A percentile compares a stretch with the other conserved stretches of the same genome.
Conservation (phyloP, 306 rosid genomes). For the Astragalus membranaceus region DNA sequence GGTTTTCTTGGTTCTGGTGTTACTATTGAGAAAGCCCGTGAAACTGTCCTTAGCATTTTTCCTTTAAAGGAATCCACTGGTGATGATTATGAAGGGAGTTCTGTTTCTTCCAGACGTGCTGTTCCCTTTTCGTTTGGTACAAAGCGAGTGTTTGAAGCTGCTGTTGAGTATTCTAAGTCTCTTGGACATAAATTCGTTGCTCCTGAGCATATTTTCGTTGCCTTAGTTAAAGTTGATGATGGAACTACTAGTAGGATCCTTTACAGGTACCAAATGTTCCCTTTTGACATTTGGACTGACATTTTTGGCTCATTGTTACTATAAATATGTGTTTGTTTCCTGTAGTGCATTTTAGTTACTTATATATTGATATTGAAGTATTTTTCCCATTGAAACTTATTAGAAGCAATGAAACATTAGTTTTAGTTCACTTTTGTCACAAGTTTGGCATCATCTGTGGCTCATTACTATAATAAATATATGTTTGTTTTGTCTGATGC, state of each 20-base stretch:
- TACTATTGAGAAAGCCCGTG: slow-evolving; percentile 56
- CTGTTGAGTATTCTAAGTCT: slow-evolving; percentile 61
- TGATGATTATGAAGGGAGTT: background rate
- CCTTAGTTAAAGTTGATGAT: slow-evolving; percentile 59
- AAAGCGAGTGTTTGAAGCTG: slow-evolving; percentile 71
- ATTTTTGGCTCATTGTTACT: background rate
- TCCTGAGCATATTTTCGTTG: slow-evolving; percentile 74
- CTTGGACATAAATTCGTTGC: slow-evolving; percentile 63
- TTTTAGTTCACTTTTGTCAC: no score
- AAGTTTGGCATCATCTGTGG: no score
- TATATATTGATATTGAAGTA: background rate
- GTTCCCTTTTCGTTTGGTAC: slow-evolving; percentile 62
- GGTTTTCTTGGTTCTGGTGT: slow-evolving; percentile 67
- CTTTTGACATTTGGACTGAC: background rate
- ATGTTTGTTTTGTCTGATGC: background rate
- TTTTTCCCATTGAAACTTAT: background rate
- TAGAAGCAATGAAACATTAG: background rate
- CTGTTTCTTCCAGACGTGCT: slow-evolving; percentile 24
- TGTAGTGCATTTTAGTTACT: background rate
- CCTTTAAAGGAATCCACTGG: background rate
- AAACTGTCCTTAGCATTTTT: slow-evolving; percentile 48
- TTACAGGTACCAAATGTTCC: slow-evolving; percentile 38
- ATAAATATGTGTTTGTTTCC: background rate
- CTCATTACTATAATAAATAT: background rate
- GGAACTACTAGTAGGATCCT: slow-evolving; percentile 60